Evolutionary conservation across 1,284 basidiomycete species (phyloP).

Genomic region (Chalciporus sp.): DNA sequence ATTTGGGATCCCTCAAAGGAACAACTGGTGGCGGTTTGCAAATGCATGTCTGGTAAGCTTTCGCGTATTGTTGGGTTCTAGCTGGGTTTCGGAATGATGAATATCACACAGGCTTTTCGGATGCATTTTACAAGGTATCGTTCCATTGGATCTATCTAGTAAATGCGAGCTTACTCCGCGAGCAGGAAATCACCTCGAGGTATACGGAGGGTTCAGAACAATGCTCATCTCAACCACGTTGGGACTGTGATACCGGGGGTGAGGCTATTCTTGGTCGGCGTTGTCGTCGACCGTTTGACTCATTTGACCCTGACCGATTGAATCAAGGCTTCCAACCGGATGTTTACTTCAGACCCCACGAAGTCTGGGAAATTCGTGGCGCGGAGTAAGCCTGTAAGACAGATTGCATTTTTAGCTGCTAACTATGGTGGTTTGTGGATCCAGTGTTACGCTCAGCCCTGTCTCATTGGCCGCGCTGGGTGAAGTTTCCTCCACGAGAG

Average conservation of each 20-base stretch:
- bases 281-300: not conserved
- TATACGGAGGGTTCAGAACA: constrained; percentile 69
- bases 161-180: constrained; percentile 1
- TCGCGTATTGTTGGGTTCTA: not conserved
- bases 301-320: not conserved
- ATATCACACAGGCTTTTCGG: constrained; percentile 73
- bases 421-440: constrained; percentile 2
- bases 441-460: constrained; percentile 85
- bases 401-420: constrained; percentile 5
- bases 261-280: constrained; percentile 15
- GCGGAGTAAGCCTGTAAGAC: constrained; percentile 66
- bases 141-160: not conserved
- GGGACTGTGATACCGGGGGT: constrained; percentile 77
- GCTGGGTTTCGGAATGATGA: constrained; percentile 2
- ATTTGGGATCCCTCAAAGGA: constrained; percentile 75
- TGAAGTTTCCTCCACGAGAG: constrained; percentile 66
- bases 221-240: constrained; percentile 61
- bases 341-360: constrained; percentile 83
- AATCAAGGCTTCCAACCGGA: constrained; percentile 70
- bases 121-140: constrained; percentile 79
- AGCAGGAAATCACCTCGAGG: constrained; percentile 56
- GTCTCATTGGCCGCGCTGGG: constrained; percentile 83
- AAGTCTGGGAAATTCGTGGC: constrained; percentile 92
- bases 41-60: constrained; percentile 77
- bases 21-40: constrained; percentile 80